Base-by-base conservation (phyloP, 73 alveolate genomes). In the Effrenium voratum region DNA sequence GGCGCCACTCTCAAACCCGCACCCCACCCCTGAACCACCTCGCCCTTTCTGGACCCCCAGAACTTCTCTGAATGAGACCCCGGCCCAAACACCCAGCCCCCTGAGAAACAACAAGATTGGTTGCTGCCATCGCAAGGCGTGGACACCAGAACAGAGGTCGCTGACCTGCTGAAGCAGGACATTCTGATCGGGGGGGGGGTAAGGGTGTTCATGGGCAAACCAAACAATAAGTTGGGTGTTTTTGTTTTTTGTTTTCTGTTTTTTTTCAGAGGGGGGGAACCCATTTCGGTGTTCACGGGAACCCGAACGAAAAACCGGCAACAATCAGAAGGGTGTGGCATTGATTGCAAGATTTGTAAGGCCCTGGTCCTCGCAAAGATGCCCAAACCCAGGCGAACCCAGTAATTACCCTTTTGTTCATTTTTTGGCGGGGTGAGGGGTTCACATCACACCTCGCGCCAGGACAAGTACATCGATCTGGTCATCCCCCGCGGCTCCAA, bases 401-500 rank as follows among this genome's bases (percentile, higher is more conserved):
- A n/a, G n/a, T n/a, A n/a, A n/a, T n/a, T n/a, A n/a, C n/a, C n/a
- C n/a, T n/a, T n/a, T n/a, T n/a, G n/a, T n/a, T n/a, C 63, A 52
- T 52, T 52, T 52, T 52, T 52, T 8, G 63, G 63, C 63, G 19
- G 63, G 19, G 19, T 19, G 19, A 19, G 63, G 19, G 63, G 26
- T 52, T 8, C 63, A 52, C 8, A 52, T 52, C 26, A 52, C 19
- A 19, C n/a, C n/a, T n/a, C n/a, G n/a, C n/a, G n/a, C 26, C 75
- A 81, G 92, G 96, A 90, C 75, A 90, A 68, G 75, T 90, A 68
- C 75, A 90, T 90, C 87, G 96, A 90, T 87, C 66, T 90, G 43
- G 96, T 90, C 73, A 90, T 90, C 63, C 96, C 96, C 16, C 60
- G 96, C 10, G 96, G 96, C 43, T 90, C 96, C 96, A 90, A 90